Evolutionary conservation across 1,139 yeast species (phyloP).

Genomic region (Suhomyces choctaworum): DNA sequence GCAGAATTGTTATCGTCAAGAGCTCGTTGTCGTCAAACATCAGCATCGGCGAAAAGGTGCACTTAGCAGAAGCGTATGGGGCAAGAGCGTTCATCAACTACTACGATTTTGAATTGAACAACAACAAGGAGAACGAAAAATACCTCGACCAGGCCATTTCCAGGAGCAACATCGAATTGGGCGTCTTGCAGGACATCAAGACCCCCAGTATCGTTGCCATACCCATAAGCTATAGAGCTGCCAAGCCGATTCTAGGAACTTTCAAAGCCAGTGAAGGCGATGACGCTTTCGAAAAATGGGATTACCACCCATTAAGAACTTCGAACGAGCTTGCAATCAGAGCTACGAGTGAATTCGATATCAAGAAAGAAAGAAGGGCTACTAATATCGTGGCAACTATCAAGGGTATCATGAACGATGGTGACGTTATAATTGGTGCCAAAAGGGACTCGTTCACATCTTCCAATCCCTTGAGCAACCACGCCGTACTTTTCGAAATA

Average conservation of each 20-base stretch:
- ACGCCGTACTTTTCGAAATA: conserved; percentile 43
- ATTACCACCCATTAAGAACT: conserved; percentile 24
- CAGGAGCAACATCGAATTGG: conserved; percentile 24
- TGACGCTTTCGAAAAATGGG: conserved; percentile 28
- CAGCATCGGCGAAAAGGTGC: conserved; percentile 28
- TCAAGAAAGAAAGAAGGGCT: conserved; percentile 19
- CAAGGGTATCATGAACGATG: conserved; percentile 44
- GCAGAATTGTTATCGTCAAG: conserved; percentile 35
- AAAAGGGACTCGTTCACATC: conserved; percentile 42
- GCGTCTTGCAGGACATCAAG: conserved; percentile 12
- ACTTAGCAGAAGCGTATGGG: conserved; percentile 30
- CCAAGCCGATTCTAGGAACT: conserved; percentile 36
- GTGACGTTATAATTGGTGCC: conserved; percentile 45
- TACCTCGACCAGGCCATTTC: conserved; percentile 20
- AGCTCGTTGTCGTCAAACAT: conserved; percentile 16
- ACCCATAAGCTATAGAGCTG: conserved; percentile 36
- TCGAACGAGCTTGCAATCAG: conserved; percentile 20
- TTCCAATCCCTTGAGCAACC: conserved; percentile 42
- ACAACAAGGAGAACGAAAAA: conserved; percentile 14
- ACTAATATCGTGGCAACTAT: conserved; percentile 39
- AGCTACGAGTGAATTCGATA: conserved; percentile 21
- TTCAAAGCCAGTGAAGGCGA: conserved; percentile 13
- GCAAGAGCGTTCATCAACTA: conserved; percentile 34
- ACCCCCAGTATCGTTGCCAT: conserved; percentile 30
- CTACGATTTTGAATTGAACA: conserved; percentile 17